Evolutionary conservation across 768 basidiomycete species (phyloP).

Genomic region (Phaeotremella fagi): DNA sequence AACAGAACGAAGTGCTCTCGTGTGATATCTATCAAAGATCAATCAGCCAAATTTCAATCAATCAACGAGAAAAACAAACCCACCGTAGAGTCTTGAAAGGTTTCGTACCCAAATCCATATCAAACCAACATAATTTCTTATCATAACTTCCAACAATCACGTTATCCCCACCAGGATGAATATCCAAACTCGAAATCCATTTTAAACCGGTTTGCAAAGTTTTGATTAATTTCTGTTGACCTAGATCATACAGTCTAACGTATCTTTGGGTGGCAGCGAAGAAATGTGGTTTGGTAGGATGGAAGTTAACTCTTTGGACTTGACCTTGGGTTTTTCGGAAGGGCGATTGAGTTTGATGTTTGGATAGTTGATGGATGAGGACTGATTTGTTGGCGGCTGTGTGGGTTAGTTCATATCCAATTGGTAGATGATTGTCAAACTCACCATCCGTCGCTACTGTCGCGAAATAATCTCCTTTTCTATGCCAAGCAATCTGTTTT

Average conservation of each 20-base stretch:
- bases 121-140: constrained; percentile 97
- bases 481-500: constrained; percentile 85
- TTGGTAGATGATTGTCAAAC: constrained; percentile 48
- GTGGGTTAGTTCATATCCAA: constrained; percentile 18
- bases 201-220: constrained; percentile 90
- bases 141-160: constrained; percentile 97
- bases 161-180: constrained; percentile 82
- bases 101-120: constrained; percentile 90
- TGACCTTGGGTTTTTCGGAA: constrained; percentile 92
- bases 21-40: constrained; percentile 68
- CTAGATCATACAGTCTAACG: constrained; percentile 88
- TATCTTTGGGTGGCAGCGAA: constrained; percentile 98
- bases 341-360: constrained; percentile 92
- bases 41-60: neutral
- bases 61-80: constrained; percentile 26
- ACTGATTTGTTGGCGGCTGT: constrained; percentile 72
- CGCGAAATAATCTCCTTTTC: constrained; percentile 89
- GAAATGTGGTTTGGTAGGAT: constrained; percentile 89
- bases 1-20: constrained; percentile 84
- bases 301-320: constrained; percentile 89
- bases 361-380: constrained; percentile 92
- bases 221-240: constrained; percentile 86
- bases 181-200: constrained; percentile 97
- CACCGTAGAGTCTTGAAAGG: constrained; percentile 95
- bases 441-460: constrained; percentile 68